Evolutionary conservation across 2,329 filamentous ascomycete species (phyloP), one percentile per base, ranked within the genome.

Genomic region (Ceratocystis albifundus): DNA sequence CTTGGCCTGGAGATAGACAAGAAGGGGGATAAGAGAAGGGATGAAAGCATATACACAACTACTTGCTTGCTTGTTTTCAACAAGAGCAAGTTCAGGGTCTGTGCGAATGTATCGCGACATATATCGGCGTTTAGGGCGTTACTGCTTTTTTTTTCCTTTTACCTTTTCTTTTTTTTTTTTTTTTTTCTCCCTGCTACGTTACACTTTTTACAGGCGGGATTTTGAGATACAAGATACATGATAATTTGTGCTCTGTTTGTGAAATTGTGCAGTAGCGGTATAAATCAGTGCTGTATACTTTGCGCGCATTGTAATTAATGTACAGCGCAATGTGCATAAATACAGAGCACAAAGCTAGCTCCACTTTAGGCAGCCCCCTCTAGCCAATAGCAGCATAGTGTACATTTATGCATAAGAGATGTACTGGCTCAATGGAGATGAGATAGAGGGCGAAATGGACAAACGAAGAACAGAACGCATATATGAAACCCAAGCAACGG

Each of bases 111-210:
- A 61, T 59, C 36, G 50, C 25, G 30, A 32, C 53, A 65, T 61
- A 20, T 25, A 59, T 28, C 20, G 64, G 64, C 64, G 64, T 65
- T 65, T 61, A 61, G 53, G 64, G 8, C 28, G 50, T 65, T 28
- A n/a, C 57, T 65, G 57, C 20, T 57, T 22, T 15, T 44, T 45
- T 50, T 64, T 45, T 36, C 36, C 30, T 50, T 20, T 25, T 12
- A 2, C 5, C 17, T 30, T 25, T 20, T 25, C 1, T 15, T 25
- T 25, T n/a, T 46, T 41, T 44, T 17, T 25, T 7, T 7, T 61
- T 20, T 30, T 15, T 61, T 61, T 61, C 20, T 0, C 8, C 20
- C 17, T 53, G 8, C 12, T 53, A 25, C 12, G 22, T 53, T 20
- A 50, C 22, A 53, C 20, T 53, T 20, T 20, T 25, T 53, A 4